Evolutionary conservation across 2,329 filamentous ascomycete genomes (phyloP), one percentile per base, ranked within the genome.

Genomic region (Ophiobolus disseminans): DNA sequence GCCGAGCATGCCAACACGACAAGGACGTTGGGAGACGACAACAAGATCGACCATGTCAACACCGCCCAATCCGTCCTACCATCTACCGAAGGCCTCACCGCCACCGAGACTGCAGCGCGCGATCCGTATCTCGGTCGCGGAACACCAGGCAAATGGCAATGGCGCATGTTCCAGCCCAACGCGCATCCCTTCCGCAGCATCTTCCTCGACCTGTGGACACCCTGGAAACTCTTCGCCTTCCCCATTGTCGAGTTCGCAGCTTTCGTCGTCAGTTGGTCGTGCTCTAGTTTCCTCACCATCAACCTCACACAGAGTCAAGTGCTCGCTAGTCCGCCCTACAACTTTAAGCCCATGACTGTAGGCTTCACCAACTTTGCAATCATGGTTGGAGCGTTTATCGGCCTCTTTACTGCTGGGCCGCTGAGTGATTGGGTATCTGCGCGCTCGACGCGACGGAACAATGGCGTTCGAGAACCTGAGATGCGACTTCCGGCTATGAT

Each of bases 241-340:
- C 85, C 85, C 0, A 86, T 87, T 48, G 80, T 87, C 32, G 79
- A 86, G 53, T 83, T 85, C 48, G 76, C 84, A 1, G 78, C 82
- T 13, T 86, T 87, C 57, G 78, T 85, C 20, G 82, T 86, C 5
- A 82, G 80, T 19, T 87, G 82, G 82, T 77, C 76, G 7, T 82
- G 82, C 45, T 81, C 76, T 32, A 78, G 73, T 17, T 85, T 86
- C 69, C 71, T 87, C 37, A 81, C 79, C 2, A 61, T 86, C 60
- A 87, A 87, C 67, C 73, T 87, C n/a, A 86, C 82, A 0, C 81
- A 73, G 50, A 77, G 75, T 7, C 80, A 84, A 64, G 78, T 75
- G 10, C 82, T 85, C 48, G 77, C 79, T 2, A 76, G 75, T 0
- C 81, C 82, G 1, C 82, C 82, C 0, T 85, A 85, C 66, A 79